A percentile compares a stretch with the other conserved stretches of the same genome.
Evolutionary conservation across 371 early-diverging fungal species (phyloP).

Genomic region (Syncephalastrum contaminatum): DNA sequence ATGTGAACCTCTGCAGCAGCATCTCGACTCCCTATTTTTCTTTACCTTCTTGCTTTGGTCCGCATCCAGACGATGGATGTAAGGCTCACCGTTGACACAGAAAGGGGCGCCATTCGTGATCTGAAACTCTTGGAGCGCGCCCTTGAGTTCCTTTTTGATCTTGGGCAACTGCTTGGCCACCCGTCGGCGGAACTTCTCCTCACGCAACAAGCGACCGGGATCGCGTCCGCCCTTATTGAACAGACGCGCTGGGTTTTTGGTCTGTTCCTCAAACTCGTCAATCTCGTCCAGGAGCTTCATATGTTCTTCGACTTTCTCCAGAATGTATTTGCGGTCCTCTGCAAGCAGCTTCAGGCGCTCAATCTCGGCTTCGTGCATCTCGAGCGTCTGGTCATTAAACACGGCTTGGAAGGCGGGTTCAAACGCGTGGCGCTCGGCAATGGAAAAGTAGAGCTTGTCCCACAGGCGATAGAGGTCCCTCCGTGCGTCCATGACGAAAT

Average conservation of each 20-base stretch:
- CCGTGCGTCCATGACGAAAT: conserved; percentile 36
- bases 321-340: conserved; percentile 40
- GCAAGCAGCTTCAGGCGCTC: conserved; percentile 26
- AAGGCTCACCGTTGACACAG: conserved; percentile 37
- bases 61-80: conserved; percentile 18
- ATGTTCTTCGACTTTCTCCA: conserved; percentile 39
- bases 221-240: conserved; percentile 48
- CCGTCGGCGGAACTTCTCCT: conserved; percentile 47
- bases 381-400: conserved; percentile 20
- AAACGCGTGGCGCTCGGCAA: conserved; percentile 28
- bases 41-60: conserved; percentile 17
- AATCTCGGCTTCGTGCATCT: conserved; percentile 39
- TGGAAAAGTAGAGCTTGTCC: conserved; percentile 41
- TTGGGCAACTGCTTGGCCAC: conserved; percentile 44
- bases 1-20: background rate
- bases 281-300: conserved; percentile 41
- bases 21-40: conserved; percentile 1
- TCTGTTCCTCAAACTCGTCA: conserved; percentile 39
- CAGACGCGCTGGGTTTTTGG: conserved; percentile 43
- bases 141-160: conserved; percentile 36
- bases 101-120: conserved; percentile 31
- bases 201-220: conserved; percentile 45
- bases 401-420: conserved; percentile 26
- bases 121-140: conserved; percentile 37
- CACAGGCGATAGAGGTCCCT: conserved; percentile 34